A percentile compares a stretch with the other conserved stretches of the same genome.
These are phyloP conservation scores for Gymnopilus junonius DNA, from an alignment of 768 basidiomycete genomes.

Conservation along the genomic window DNA sequence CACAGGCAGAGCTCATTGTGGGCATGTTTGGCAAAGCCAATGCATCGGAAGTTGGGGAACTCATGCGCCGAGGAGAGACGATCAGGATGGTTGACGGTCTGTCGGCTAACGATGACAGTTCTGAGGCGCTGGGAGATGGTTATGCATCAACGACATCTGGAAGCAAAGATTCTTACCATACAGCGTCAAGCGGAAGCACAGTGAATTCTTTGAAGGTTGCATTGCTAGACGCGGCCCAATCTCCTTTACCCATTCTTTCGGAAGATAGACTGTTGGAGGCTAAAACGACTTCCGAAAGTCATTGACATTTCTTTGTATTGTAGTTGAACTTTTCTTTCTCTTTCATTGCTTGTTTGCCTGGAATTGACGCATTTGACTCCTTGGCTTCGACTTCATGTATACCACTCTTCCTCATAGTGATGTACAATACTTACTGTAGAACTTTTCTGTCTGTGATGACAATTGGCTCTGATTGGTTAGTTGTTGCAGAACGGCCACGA, in stretches of 20 bases:
- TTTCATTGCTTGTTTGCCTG: neutral
- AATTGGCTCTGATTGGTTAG: neutral
- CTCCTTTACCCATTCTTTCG: slow-evolving; percentile 5
- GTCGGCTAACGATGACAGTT: slow-evolving; percentile 14
- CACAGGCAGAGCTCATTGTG: slow-evolving; percentile 35
- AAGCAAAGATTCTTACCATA: slow-evolving; percentile 19
- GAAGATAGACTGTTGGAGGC: neutral
- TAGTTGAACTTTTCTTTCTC: neutral
- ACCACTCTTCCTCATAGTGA: neutral
- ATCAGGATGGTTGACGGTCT: slow-evolving; percentile 24
- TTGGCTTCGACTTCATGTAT: neutral
- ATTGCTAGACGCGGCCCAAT: slow-evolving; percentile 12
- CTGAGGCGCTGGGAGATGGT: slow-evolving; percentile 17
- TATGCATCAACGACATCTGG: slow-evolving; percentile 18
- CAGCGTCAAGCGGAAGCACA: slow-evolving; percentile 14
- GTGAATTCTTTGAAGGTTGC: slow-evolving; percentile 14
- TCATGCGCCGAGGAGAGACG: slow-evolving; percentile 36
- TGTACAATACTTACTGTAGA: slow-evolving; percentile 2
- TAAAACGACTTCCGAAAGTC: neutral
- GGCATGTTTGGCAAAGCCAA: slow-evolving; percentile 21
- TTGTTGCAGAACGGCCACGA: neutral
- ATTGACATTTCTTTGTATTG: neutral
- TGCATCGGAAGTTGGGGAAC: slow-evolving; percentile 30
- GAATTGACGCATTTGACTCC: neutral
- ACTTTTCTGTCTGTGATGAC: neutral